These are phyloP conservation scores for Asclepias syriaca DNA, from an alignment of 257 asterid species.

Conservation along the genomic window DNA sequence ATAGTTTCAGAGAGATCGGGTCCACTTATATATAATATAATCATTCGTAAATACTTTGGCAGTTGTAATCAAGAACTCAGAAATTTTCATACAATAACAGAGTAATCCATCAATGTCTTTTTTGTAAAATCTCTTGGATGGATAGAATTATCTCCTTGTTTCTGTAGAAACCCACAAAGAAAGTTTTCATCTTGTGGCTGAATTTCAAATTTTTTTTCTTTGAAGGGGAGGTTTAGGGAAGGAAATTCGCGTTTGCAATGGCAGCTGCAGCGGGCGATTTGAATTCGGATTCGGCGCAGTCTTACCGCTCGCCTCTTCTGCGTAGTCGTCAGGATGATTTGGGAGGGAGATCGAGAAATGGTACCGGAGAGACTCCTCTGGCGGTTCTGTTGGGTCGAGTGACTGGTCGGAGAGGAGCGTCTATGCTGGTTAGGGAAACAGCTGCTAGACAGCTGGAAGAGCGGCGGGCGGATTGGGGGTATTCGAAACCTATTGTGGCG, in stretches of 20 bases:
- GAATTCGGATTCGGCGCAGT: constrained; percentile 4
- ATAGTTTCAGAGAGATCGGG: no score
- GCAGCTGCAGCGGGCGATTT: constrained; percentile 14
- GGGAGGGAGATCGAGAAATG: constrained; percentile 22
- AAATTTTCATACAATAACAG: constrained; percentile 4
- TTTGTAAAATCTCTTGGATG: not conserved
- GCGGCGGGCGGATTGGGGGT: constrained; percentile 95
- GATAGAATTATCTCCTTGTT: not conserved
- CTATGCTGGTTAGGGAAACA: constrained; percentile 77
- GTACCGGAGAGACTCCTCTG: constrained; percentile 35
- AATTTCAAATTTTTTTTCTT: not conserved
- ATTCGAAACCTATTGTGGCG: constrained; percentile 89
- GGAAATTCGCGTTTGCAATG: constrained; percentile 13
- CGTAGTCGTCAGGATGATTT: constrained; percentile 41
- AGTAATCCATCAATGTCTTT: not conserved
- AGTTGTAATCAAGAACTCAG: not conserved
- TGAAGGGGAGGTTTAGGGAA: not conserved
- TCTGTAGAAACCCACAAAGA: not conserved
- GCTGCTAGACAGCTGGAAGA: constrained; percentile 97
- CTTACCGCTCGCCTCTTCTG: constrained; percentile 49
- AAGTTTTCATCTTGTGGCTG: not conserved
- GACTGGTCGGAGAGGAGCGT: constrained; percentile 63
- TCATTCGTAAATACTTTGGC: no score
- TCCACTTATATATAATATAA: no score
- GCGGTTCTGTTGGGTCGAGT: constrained; percentile 68